Evolutionary conservation across 331 rosid species (phyloP).

Genomic region (Quercus tomentella): DNA sequence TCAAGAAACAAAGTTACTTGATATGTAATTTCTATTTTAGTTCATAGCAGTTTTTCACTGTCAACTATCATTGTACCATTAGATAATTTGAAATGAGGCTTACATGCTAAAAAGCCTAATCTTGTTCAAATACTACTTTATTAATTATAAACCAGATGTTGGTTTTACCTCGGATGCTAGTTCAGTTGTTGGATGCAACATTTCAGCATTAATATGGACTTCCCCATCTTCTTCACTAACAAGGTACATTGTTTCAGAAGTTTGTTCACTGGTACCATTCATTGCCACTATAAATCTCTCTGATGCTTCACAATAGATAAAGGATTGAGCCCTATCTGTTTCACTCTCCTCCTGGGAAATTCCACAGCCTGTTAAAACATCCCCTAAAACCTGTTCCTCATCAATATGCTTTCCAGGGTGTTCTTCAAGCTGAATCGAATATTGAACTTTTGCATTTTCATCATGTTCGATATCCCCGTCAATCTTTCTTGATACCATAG

Average conservation of each 20-base stretch:
- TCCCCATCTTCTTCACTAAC: slow-evolving; percentile 31
- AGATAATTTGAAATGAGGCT: neutral
- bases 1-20: neutral
- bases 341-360: slow-evolving; percentile 11
- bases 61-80: neutral
- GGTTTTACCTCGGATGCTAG: slow-evolving; percentile 46
- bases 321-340: slow-evolving; percentile 21
- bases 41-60: neutral
- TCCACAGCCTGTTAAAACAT: slow-evolving; percentile 14
- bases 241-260: slow-evolving; percentile 24
- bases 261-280: slow-evolving; percentile 28
- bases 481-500: slow-evolving; percentile 10
- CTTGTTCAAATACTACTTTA: neutral
- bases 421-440: slow-evolving; percentile 15
- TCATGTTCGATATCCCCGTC: slow-evolving; percentile 11
- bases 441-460: slow-evolving; percentile 11
- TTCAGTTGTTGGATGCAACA: slow-evolving; percentile 24
- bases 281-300: slow-evolving; percentile 21
- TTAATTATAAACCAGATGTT: neutral
- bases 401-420: slow-evolving; percentile 15
- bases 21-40: neutral
- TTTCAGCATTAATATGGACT: slow-evolving; percentile 34
- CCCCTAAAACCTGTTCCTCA: slow-evolving; percentile 25
- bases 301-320: slow-evolving; percentile 32
- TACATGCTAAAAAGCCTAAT: neutral